Percentiles rank a stretch among this genome's conserved stretches.
These are phyloP conservation scores for Mycena haematopus DNA, from an alignment of 768 basidiomycete species.

Conservation along the genomic window DNA sequence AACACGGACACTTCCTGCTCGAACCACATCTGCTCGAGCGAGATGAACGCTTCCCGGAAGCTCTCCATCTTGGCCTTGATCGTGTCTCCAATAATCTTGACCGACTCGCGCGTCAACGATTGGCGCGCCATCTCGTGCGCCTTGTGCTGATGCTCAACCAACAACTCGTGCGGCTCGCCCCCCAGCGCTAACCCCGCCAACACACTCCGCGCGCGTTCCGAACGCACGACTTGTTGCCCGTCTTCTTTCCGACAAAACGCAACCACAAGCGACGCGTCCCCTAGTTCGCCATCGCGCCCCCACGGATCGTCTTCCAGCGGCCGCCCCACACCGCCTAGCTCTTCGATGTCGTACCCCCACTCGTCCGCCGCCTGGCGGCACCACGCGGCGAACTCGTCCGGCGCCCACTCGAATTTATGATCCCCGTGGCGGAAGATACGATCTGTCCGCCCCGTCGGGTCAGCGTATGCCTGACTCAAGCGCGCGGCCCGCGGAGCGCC, in stretches of 20 bases:
- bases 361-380: conserved; percentile 59
- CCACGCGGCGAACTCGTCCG: conserved; percentile 72
- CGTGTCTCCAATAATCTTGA: conserved; percentile 53
- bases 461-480: conserved; percentile 57
- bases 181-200: conserved; percentile 36
- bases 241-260: conserved; percentile 51
- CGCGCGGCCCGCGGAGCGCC: conserved; percentile 47
- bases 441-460: conserved; percentile 78
- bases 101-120: conserved; percentile 39
- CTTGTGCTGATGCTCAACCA: conserved; percentile 55
- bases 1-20: conserved; percentile 50
- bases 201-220: conserved; percentile 44
- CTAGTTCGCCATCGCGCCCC: conserved; percentile 69
- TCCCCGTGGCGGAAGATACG: conserved; percentile 82
- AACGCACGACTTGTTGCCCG: conserved; percentile 40
- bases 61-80: conserved; percentile 62
- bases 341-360: conserved; percentile 77
- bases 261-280: conserved; percentile 73
- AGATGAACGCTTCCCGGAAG: conserved; percentile 54
- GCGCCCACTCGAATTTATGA: conserved; percentile 92
- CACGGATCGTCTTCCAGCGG: conserved; percentile 69
- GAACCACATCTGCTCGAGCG: conserved; percentile 59
- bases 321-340: conserved; percentile 60
- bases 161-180: conserved; percentile 49
- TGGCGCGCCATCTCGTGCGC: conserved; percentile 55